These are phyloP conservation scores for Ganoderma multipileum DNA, from an alignment of 1,284 basidiomycete species.

Conservation along the genomic window DNA sequence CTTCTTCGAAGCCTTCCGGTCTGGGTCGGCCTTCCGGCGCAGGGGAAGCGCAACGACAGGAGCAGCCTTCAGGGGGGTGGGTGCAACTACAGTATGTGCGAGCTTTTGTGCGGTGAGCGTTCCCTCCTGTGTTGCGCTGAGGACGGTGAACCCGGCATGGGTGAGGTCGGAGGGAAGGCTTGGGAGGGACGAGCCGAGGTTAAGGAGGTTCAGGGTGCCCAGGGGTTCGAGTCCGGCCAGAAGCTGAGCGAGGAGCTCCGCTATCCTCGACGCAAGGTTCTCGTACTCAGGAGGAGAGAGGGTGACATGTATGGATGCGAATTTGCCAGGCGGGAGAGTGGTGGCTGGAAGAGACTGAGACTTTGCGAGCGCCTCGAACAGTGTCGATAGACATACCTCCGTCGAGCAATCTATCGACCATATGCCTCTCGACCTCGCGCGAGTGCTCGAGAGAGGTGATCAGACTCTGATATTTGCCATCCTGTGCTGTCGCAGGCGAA, in stretches of 20 bases:
- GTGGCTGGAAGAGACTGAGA: conserved; percentile 53
- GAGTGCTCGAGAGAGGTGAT: conserved; percentile 62
- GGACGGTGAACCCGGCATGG: conserved; percentile 65
- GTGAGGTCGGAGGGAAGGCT: conserved; percentile 63
- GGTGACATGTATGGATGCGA: conserved; percentile 69
- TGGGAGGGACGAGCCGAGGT: conserved; percentile 52
- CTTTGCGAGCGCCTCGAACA: conserved; percentile 20
- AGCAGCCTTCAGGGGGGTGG: conserved; percentile 42
- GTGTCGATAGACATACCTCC: conserved; percentile 55
- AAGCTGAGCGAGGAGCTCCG: conserved; percentile 64
- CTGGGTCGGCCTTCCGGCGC: conserved; percentile 59
- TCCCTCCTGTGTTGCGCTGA: conserved; percentile 47
- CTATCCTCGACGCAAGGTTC: conserved; percentile 56
- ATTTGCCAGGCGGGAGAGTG: conserved; percentile 58
- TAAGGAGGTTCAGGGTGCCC: conserved; percentile 71
- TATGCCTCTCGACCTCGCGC: conserved; percentile 69
- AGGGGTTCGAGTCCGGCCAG: conserved; percentile 62
- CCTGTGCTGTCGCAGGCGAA: conserved; percentile 74
- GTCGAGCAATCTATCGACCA: conserved; percentile 79
- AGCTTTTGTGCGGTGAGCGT: conserved; percentile 74
- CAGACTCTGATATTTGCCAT: conserved; percentile 76
- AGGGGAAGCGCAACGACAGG: conserved; percentile 49
- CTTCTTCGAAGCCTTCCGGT: conserved; percentile 72
- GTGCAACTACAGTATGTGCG: conserved; percentile 45
- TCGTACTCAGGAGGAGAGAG: conserved; percentile 69